Base-by-base conservation (phyloP, 2,329 filamentous ascomycete genomes). In the Fusarium sterilihyphosum region DNA sequence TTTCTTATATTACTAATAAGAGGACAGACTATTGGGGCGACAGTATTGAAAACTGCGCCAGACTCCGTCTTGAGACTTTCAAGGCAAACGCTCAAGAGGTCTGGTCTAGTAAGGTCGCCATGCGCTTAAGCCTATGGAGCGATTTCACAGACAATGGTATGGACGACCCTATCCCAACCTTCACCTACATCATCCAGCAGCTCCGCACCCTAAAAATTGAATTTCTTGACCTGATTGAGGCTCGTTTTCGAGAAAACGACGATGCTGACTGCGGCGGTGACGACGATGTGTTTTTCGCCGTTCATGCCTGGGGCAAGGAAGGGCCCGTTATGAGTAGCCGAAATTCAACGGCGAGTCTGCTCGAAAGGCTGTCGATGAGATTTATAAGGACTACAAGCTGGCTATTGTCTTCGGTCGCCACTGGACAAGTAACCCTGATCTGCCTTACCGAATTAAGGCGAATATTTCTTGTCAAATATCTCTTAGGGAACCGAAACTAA, bases 121-220 rank as follows among this genome's bases (percentile, higher is more conserved):
- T 24, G 5, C 6, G n/a, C 41, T 24, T 12, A 5, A 12, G 10
- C 41, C 41, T 1, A 12, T 44, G 6, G n/a, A 44, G n/a, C 16
- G 41, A 44, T 6, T 44, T 3, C 41, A 24, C 16, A 44, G n/a
- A 11, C 10, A 24, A 18, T 16, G 41, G n/a, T 2, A 24, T 24
- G 16, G 4, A 8, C n/a, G n/a, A 44, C 16, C n/a, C 2, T 44
- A 12, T 4, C n/a, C 41, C n/a, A 6, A 44, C 16, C n/a, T 24
- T 44, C 10, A 24, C 5, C 6, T 18, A 8, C 41, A 44, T 44
- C 6, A 3, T 44, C 41, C 41, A 12, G 41, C 41, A 44, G 6
- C n/a, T 24, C 41, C 10, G 41, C 10, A 2, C n/a, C n/a, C n/a
- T 24, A 3, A 8, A 24, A 0, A 8, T 18, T 24, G n/a, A 1